Percentiles rank a stretch among this genome's conserved stretches.
These are phyloP conservation scores for Globisporangium echinulatum DNA, from an alignment of 352 stramenopile genomes.

Conservation along the genomic window DNA sequence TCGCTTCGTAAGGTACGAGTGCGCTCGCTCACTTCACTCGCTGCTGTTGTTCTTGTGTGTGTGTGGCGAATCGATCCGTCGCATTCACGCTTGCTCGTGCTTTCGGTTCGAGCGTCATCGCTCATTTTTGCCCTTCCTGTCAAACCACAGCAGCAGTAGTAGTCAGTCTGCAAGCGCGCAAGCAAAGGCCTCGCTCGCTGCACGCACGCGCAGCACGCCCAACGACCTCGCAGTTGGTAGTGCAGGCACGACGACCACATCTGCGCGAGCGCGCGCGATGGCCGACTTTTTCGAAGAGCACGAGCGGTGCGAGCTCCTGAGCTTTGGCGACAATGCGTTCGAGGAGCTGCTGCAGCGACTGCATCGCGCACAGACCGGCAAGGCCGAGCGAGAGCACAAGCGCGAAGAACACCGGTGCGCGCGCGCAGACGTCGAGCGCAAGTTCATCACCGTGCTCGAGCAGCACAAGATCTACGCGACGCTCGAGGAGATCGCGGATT, in stretches of 20 bases:
- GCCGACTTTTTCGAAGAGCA: conserved; percentile 21
- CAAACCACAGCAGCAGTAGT: background rate
- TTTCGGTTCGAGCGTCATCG: background rate
- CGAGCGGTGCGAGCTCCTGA: conserved; percentile 35
- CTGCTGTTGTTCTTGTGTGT: too few species aligned
- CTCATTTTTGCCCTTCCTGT: background rate
- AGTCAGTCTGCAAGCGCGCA: too few species aligned
- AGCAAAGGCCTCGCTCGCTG: too few species aligned
- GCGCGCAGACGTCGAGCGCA: conserved; percentile 19
- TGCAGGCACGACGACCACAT: background rate
- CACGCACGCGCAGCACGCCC: too few species aligned
- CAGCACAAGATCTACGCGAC: conserved; percentile 48
- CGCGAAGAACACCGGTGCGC: background rate
- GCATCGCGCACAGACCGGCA: conserved; percentile 20
- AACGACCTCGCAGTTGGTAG: background rate
- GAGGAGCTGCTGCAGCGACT: conserved; percentile 32
- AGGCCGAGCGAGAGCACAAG: background rate
- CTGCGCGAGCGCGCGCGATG: background rate
- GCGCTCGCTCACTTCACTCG: too few species aligned
- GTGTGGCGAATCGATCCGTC: background rate
- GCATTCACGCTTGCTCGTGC: too few species aligned
- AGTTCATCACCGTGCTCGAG: conserved; percentile 46
- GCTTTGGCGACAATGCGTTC: conserved; percentile 36
- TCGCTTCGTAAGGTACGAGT: too few species aligned
- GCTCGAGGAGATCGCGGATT: conserved; percentile 58